Conservation (phyloP, 2,329 filamentous ascomycete genomes). For the Pestalotiopsis sp. region DNA sequence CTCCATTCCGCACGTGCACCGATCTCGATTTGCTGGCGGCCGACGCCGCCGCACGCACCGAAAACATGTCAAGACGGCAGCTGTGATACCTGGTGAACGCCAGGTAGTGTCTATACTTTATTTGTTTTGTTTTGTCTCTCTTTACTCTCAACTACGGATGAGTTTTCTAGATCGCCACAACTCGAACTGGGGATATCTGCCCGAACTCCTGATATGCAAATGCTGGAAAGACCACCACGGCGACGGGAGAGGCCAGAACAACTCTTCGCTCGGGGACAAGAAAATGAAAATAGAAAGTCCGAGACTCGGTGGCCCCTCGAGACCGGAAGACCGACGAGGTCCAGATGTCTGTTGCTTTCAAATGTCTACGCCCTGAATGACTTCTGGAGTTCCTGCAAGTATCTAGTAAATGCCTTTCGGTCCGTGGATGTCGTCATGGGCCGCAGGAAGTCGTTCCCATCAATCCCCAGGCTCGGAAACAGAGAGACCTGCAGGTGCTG, state of each 20-base stretch:
- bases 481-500: constrained; percentile 66
- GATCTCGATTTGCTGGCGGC: no score
- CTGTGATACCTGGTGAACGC: no score
- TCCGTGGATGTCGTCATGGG: constrained; percentile 62
- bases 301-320: neutral
- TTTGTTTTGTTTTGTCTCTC: neutral
- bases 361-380: constrained; percentile 12
- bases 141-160: neutral
- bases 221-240: constrained; percentile 4
- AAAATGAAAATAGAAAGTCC: neutral
- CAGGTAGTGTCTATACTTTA: neutral
- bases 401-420: constrained; percentile 65
- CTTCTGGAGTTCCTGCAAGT: constrained; percentile 56
- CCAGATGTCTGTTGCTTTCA: neutral
- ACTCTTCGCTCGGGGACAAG: neutral
- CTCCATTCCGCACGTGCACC: no score
- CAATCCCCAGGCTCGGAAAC: constrained; percentile 67
- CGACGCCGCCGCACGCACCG: no score
- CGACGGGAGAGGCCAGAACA: neutral
- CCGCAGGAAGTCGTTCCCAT: constrained; percentile 62
- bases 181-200: constrained; percentile 4
- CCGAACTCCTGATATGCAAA: constrained; percentile 11
- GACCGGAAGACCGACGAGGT: neutral
- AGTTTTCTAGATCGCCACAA: constrained; percentile 2
- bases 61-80: no score